A percentile compares a stretch with the other conserved stretches of the same genome.
phyloP scores from a whole-genome alignment of 257 asterid genomes.

The Sherardia arvensis region DNA sequence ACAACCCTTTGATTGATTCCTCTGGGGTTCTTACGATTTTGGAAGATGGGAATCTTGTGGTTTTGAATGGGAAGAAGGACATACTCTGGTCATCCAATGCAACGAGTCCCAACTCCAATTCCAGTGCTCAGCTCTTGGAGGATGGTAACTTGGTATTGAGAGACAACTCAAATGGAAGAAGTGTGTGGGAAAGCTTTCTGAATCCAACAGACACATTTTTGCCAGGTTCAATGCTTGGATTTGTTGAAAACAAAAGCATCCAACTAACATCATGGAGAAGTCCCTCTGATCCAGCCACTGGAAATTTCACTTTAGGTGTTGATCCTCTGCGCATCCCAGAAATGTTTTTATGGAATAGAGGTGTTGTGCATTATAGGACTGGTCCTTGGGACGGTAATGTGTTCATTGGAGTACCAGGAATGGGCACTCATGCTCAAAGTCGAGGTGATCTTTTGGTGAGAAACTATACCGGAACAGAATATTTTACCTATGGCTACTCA shows the following conservation, averaged over 20 bases:
- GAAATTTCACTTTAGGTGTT: neutral
- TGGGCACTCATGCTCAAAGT: neutral
- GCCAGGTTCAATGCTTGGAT: neutral
- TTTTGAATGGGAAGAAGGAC: neutral
- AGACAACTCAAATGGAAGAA: neutral
- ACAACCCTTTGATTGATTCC: neutral
- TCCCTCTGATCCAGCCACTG: neutral
- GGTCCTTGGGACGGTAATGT: neutral
- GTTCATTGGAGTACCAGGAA: neutral
- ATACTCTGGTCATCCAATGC: neutral
- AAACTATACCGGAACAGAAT: neutral
- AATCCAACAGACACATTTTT: neutral
- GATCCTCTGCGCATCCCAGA: neutral
- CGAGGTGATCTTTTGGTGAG: neutral
- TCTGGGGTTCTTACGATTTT: neutral
- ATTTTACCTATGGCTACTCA: neutral
- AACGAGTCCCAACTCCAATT: neutral
- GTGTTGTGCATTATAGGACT: neutral
- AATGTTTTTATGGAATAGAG: neutral
- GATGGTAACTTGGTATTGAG: neutral
- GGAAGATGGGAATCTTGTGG: neutral
- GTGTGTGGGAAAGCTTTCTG: neutral
- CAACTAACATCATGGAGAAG: neutral
- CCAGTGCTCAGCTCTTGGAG: neutral
- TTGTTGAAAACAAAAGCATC: neutral